These are phyloP conservation scores for Neoboletus brunneissimus DNA, from an alignment of 768 basidiomycete genomes.

Conservation along the genomic window DNA sequence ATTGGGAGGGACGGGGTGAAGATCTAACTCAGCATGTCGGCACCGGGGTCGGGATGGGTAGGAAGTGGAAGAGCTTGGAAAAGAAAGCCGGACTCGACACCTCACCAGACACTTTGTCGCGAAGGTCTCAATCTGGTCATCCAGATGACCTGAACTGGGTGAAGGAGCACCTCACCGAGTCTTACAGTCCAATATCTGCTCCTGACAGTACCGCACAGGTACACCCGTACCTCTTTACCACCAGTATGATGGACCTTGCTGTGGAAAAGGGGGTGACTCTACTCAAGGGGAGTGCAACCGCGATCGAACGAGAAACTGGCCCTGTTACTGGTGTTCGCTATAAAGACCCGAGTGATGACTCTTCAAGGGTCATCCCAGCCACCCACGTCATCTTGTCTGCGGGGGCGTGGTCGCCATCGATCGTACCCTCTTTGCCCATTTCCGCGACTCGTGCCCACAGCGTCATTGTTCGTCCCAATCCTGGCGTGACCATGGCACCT, in stretches of 20 bases:
- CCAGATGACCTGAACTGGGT: constrained; percentile 57
- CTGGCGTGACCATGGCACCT: constrained; percentile 52
- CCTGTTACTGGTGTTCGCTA: constrained; percentile 49
- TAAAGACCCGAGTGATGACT: constrained; percentile 21
- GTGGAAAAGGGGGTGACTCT: constrained; percentile 49
- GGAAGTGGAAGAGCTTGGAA: constrained; percentile 46
- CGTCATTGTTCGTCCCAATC: constrained; percentile 55
- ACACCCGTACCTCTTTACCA: constrained; percentile 73
- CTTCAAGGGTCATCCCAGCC: constrained; percentile 43
- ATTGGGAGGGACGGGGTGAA: constrained; percentile 67
- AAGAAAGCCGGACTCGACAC: constrained; percentile 49
- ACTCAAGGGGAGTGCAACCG: constrained; percentile 45
- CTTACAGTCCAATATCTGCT: constrained; percentile 57
- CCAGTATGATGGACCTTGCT: constrained; percentile 66
- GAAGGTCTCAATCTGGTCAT: constrained; percentile 34
- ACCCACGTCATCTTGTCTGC: constrained; percentile 74
- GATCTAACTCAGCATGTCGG: constrained; percentile 13
- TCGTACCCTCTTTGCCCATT: constrained; percentile 58
- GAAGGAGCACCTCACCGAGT: constrained; percentile 53
- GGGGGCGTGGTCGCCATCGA: constrained; percentile 79
- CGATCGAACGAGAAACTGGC: constrained; percentile 42
- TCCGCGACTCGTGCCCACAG: constrained; percentile 70
- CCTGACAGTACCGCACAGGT: constrained; percentile 65
- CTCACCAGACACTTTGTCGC: constrained; percentile 9
- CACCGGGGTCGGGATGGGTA: constrained; percentile 30